Evolutionary conservation across 768 basidiomycete species (phyloP), one percentile per base, ranked within the genome.

Genomic region (Mycena maculata): DNA sequence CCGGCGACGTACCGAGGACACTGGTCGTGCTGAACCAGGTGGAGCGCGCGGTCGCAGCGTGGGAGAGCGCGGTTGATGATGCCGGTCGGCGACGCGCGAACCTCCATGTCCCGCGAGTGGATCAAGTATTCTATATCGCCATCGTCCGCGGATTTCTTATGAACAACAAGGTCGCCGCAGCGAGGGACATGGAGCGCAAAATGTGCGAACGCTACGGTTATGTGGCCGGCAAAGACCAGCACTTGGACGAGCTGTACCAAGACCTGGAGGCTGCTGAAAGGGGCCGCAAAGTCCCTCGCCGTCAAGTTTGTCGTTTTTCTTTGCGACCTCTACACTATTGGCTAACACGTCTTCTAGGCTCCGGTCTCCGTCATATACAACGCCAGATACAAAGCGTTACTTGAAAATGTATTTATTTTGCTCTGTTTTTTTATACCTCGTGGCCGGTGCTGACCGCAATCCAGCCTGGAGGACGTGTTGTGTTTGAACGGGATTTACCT

Each of bases 21-120:
- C 72, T 86, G 25, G 58, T 73, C 25, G 75, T 90, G 33, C 75
- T 91, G 36, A 75, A 80, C 13, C 67, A 75, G 16, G 69, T 88
- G 54, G 87, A 85, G 71, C 33, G 52, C 15, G 58, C 53, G 6
- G 15, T 23, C 2, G 18, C 36, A 16, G 27, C 15, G 1, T 18
- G 47, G 55, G 55, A 64, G 42, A 16, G 16, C 15, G 27, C 23
- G 15, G 56, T 18, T n/a, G 16, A 39, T n/a, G 47, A 41, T 39
- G 39, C 28, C 2, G 31, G 30, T 16, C 44, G n/a, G 3, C 38
- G 31, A 16, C 49, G 53, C 42, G 42, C 15, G 31, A 27, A n/a
- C 44, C 63, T 65, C n/a, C 38, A 27, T 2, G 6, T 57, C 42
- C 66, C 66, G 20, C 52, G n/a, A 1, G 63, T 65, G 30, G 71